Conservation (phyloP, 2,329 filamentous ascomycete genomes). For the Fusarium papillatum region DNA sequence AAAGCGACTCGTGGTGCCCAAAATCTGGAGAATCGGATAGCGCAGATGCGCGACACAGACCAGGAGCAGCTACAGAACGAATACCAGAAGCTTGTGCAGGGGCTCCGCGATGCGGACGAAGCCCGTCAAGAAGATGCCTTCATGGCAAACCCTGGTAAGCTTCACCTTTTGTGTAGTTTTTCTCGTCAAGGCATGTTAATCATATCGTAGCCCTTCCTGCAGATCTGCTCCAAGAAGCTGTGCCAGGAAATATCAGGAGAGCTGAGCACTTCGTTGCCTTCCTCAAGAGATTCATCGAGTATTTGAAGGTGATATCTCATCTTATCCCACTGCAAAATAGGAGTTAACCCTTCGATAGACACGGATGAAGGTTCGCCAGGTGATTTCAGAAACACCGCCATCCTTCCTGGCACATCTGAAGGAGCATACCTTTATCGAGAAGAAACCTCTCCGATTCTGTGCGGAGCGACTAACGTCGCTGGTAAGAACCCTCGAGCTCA, state of each 20-base stretch:
- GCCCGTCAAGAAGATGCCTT: slow-evolving; percentile 94
- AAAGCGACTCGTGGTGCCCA: slow-evolving; percentile 92
- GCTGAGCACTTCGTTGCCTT: slow-evolving; percentile 98
- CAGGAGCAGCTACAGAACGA: slow-evolving; percentile 95
- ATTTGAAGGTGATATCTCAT: slow-evolving; percentile 74
- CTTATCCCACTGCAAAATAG: background rate
- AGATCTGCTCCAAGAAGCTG: slow-evolving; percentile 93
- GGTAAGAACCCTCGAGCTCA: slow-evolving; percentile 93
- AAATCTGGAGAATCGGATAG: slow-evolving; percentile 91
- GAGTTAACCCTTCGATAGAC: slow-evolving; percentile 65
- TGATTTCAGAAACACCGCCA: slow-evolving; percentile 96
- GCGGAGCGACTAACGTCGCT: slow-evolving; percentile 95
- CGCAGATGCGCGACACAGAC: slow-evolving; percentile 96
- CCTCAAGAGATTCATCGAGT: slow-evolving; percentile 96
- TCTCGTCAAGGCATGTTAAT: slow-evolving; percentile 7
- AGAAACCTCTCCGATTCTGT: slow-evolving; percentile 94
- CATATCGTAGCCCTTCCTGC: slow-evolving; percentile 78
- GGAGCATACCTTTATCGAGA: slow-evolving; percentile 97
- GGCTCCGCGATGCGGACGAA: slow-evolving; percentile 88
- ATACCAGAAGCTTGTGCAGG: slow-evolving; percentile 95
- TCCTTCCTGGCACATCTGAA: slow-evolving; percentile 94
- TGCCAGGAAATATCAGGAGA: slow-evolving; percentile 95
- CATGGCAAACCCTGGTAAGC: slow-evolving; percentile 86
- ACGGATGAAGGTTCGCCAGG: slow-evolving; percentile 97
- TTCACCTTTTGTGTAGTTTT: background rate